Percentiles rank a stretch among this genome's conserved stretches.
Conservation (phyloP, 106 monocot species). For the Chionographis japonica region DNA sequence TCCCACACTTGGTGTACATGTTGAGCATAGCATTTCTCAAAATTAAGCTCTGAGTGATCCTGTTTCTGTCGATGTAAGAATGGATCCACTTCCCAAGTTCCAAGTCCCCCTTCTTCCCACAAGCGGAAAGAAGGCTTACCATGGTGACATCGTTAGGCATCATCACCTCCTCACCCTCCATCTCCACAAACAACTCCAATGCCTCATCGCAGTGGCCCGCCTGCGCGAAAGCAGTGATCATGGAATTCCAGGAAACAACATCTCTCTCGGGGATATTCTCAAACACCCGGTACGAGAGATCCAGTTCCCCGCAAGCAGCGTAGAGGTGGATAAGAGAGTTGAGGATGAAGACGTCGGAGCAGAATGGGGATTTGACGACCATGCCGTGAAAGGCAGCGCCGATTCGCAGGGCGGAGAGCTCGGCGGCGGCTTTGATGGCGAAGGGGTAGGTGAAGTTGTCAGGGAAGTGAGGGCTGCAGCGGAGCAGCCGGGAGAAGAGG, state of each 20-base stretch:
- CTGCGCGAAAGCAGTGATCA: conserved; percentile 28
- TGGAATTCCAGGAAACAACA: conserved; percentile 60
- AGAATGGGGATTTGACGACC: conserved; percentile 30
- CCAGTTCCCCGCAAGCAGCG: conserved; percentile 20
- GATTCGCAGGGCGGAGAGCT: conserved; percentile 1
- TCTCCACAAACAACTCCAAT: conserved; percentile 30
- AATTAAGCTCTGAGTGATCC: conserved; percentile 17
- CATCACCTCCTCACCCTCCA: conserved; percentile 17
- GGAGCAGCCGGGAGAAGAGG: conserved; percentile 29
- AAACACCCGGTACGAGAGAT: conserved; percentile 29
- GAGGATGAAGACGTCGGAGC: conserved; percentile 41
- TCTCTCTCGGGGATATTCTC: conserved; percentile 27
- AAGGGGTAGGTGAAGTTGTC: conserved; percentile 59
- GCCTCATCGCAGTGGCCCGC: conserved; percentile 27
- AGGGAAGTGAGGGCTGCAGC: conserved; percentile 12
- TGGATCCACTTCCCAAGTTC: conserved; percentile 37
- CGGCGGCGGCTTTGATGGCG: conserved; percentile 46
- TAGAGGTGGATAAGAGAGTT: conserved; percentile 55
- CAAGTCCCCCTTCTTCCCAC: conserved; percentile 41
- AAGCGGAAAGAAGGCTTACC: conserved; percentile 38
- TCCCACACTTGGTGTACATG: conserved; percentile 50
- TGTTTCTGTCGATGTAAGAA: conserved; percentile 16
- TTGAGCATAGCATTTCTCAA: conserved; percentile 46
- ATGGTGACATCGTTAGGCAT: conserved; percentile 42
- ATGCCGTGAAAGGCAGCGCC: conserved; percentile 43